These are phyloP conservation scores for Didymella glomerata DNA, from an alignment of 2,329 filamentous ascomycete genomes.

Conservation along the genomic window DNA sequence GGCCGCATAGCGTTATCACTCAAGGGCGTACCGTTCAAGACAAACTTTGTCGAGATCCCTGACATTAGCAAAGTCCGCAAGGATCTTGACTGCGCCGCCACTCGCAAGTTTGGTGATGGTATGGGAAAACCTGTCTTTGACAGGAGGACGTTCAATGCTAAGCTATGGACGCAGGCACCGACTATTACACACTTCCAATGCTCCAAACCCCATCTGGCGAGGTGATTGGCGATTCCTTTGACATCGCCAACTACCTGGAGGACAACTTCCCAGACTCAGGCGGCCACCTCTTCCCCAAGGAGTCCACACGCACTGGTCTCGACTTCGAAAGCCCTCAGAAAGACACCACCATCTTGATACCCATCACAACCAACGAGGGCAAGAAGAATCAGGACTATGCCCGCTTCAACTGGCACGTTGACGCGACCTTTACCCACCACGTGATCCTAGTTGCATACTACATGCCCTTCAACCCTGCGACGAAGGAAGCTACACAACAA, in stretches of 20 bases:
- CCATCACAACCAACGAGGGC: constrained; percentile 45
- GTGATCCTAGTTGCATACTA: constrained; percentile 51
- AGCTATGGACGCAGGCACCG: constrained; percentile 46
- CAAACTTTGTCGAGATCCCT: constrained; percentile 62
- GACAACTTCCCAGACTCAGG: constrained; percentile 59
- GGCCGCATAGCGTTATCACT: constrained; percentile 60
- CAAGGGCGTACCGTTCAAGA: constrained; percentile 59
- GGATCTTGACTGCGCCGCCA: constrained; percentile 53
- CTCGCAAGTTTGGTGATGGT: constrained; percentile 64
- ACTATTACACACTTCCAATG: constrained; percentile 69
- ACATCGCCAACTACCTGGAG: constrained; percentile 70
- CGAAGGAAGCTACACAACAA: constrained; percentile 55
- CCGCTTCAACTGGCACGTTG: constrained; percentile 64
- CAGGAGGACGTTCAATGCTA: background rate
- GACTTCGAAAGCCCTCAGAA: constrained; percentile 51
- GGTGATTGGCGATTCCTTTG: constrained; percentile 68
- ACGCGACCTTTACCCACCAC: constrained; percentile 62
- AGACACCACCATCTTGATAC: constrained; percentile 44
- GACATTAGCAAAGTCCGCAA: constrained; percentile 58
- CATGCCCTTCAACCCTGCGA: constrained; percentile 62
- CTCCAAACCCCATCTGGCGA: constrained; percentile 58
- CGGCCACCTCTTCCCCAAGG: constrained; percentile 59
- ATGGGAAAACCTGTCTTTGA: background rate
- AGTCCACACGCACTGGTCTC: constrained; percentile 45
- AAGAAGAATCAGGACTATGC: constrained; percentile 47